Base-by-base conservation (phyloP, 495 filamentous ascomycete species). In the Aspergillus funiculosus region DNA sequence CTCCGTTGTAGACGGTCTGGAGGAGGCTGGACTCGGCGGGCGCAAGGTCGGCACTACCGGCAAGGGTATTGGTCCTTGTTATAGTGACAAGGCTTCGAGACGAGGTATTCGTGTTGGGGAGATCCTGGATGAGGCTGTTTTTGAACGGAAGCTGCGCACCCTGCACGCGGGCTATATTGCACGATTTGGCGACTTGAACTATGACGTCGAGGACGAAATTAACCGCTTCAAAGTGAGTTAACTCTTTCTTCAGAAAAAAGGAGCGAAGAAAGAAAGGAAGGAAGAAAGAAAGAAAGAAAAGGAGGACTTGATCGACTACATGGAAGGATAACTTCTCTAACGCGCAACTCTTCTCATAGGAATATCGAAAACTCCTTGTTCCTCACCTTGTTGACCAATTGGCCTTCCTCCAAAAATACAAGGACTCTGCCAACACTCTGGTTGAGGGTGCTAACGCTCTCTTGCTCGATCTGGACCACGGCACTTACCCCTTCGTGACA, bases 371-470 rank as follows among this genome's bases (percentile, higher is more conserved):
- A 52, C 73, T 74, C 48, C 73, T 94, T n/a, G 70, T 71, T 43
- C 73, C 75, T 25, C 87, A 79, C 57, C 73, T 86, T 45, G 72
- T 91, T 50, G 87, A 95, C 57, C 69, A 73, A 39, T 57, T 71
- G 44, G 60, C 61, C 50, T 71, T 73, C 63, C 54, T 71, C 29
- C 67, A 71, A 50, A 60, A 74, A 31, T 64, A 68, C 53, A 69
- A 78, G 42, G 62, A 75, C 53, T 77, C 82, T 14, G 69, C 72
- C 39, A 76, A 76, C 47, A 84, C 89, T 50, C 72, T 95, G 6
- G 78, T 95, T 27, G 89, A 96, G 66, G 88, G 88, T 44, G 83
- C 86, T n/a, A 88, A 95, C 52, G 87, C 88, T n/a, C 68, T 90
- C 39, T 85, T 87, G 79, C 73, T 88, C 25, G 83, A 87, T 63